Evolutionary conservation across 345 rosid genomes (phyloP).

Genomic region (Citrus reticulata): DNA sequence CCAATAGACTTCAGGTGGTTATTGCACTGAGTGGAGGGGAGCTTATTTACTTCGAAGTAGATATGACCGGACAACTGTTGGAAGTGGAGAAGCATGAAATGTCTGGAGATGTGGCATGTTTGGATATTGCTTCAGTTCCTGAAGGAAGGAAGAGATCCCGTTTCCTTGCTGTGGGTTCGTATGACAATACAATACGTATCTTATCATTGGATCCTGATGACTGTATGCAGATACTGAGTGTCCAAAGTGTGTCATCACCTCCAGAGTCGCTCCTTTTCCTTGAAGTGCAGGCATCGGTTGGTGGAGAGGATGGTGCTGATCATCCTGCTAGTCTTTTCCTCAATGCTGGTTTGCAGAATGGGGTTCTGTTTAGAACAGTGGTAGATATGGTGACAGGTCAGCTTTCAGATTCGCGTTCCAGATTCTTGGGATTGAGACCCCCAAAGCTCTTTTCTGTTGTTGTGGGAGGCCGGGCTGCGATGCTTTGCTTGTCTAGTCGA

Average conservation of each 20-base stretch:
- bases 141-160: slow-evolving; percentile 99
- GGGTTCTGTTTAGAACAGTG: slow-evolving; percentile 89
- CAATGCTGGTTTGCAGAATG: slow-evolving; percentile 90
- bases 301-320: slow-evolving; percentile 99
- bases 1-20: slow-evolving; percentile 90
- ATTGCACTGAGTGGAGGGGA: slow-evolving; percentile 98
- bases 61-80: slow-evolving; percentile 92
- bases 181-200: slow-evolving; percentile 86
- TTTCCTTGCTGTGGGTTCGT: slow-evolving; percentile 96
- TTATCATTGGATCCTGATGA: slow-evolving; percentile 97
- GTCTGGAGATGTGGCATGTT: slow-evolving; percentile 98
- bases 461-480: slow-evolving; percentile 88
- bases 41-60: slow-evolving; percentile 96
- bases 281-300: slow-evolving; percentile 92
- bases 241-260: slow-evolving; percentile 95
- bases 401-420: slow-evolving; percentile 95
- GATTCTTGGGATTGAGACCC: slow-evolving; percentile 88
- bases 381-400: slow-evolving; percentile 99
- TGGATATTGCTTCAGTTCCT: slow-evolving; percentile 98
- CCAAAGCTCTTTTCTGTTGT: slow-evolving; percentile 83
- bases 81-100: slow-evolving; percentile 99
- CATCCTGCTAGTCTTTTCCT: slow-evolving; percentile 98
- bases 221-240: slow-evolving; percentile 92
- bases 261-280: slow-evolving; percentile 98
- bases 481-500: slow-evolving; percentile 95